A percentile compares a stretch with the other conserved stretches of the same genome.
These are phyloP conservation scores for Boletus sensibilis DNA, from an alignment of 768 basidiomycete genomes.

Conservation along the genomic window DNA sequence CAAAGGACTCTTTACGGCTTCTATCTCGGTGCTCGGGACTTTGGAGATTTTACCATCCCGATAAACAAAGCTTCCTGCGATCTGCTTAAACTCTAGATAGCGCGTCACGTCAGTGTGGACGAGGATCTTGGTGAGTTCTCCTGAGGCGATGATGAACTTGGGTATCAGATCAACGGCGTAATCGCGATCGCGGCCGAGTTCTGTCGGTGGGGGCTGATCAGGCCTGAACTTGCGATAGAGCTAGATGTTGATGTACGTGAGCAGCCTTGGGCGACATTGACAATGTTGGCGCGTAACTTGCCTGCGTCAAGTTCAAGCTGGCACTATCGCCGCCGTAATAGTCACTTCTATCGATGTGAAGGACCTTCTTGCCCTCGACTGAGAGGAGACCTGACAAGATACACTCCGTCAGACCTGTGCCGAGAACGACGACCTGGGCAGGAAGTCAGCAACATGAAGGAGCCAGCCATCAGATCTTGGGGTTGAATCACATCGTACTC, in stretches of 20 bases:
- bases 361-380: conserved; percentile 99
- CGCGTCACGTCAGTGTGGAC: conserved; percentile 98
- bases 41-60: conserved; percentile 96
- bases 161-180: conserved; percentile 98
- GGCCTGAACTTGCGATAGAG: conserved; percentile 94
- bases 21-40: conserved; percentile 96
- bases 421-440: conserved; percentile 80
- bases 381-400: conserved; percentile 96
- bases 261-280: conserved; percentile 2
- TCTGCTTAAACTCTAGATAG: conserved; percentile 99
- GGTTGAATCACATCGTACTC: conserved; percentile 80
- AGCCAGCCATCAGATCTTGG: conserved; percentile 15
- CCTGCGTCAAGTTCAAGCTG: conserved; percentile 96
- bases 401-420: conserved; percentile 97
- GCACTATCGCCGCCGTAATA: conserved; percentile 99
- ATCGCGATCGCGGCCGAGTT: conserved; percentile 94
- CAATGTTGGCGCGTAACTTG: conserved; percentile 35
- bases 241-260: conserved; percentile 43
- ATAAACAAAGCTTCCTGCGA: conserved; percentile 97
- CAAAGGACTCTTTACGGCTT: conserved; percentile 90
- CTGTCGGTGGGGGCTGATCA: conserved; percentile 69
- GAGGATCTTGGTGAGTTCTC: conserved; percentile 96
- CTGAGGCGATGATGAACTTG: conserved; percentile 98
- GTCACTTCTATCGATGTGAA: conserved; percentile 98
- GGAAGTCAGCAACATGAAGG: conserved; percentile 14